These are phyloP conservation scores for Phytophthora sp. DNA, from an alignment of 352 stramenopile genomes.

Conservation along the genomic window DNA sequence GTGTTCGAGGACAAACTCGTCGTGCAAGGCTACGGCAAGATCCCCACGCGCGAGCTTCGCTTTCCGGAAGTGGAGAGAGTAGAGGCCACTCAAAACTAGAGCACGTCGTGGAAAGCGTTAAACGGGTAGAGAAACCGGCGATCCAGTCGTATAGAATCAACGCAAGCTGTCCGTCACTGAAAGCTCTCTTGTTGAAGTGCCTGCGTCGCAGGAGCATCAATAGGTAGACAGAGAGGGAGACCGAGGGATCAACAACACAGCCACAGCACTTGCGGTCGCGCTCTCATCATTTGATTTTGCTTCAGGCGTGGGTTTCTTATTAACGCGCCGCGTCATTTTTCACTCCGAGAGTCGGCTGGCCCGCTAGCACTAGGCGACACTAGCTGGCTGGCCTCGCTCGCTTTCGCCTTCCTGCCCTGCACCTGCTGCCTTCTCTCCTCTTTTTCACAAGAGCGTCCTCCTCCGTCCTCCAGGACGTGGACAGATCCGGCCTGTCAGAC, in stretches of 20 bases:
- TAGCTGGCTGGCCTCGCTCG: slow-evolving; percentile 12
- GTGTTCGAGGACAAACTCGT: slow-evolving; percentile 60
- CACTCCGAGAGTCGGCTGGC: slow-evolving; percentile 13
- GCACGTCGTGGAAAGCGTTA: background rate
- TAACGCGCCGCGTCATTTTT: slow-evolving; percentile 31
- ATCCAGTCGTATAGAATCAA: background rate
- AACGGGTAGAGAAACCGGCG: slow-evolving; percentile 1
- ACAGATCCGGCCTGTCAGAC: no score
- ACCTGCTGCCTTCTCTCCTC: slow-evolving; percentile 1
- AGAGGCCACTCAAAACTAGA: no score
- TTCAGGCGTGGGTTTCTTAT: slow-evolving; percentile 25
- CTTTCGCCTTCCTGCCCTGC: slow-evolving; percentile 7
- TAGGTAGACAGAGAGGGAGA: slow-evolving; percentile 7
- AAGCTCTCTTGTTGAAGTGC: slow-evolving; percentile 10
- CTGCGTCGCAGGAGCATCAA: background rate
- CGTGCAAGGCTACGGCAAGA: slow-evolving; percentile 64
- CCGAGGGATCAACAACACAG: slow-evolving; percentile 1
- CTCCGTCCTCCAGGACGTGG: background rate
- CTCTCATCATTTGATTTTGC: slow-evolving; percentile 30
- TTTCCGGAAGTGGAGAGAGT: slow-evolving; percentile 28
- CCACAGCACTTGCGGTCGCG: slow-evolving; percentile 19
- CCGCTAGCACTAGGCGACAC: slow-evolving; percentile 5
- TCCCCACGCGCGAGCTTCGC: slow-evolving; percentile 58
- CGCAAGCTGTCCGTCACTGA: background rate
- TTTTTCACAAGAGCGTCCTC: background rate